phyloP scores from a whole-genome alignment of 192 early-diverging fungal genomes.

The Phlyctochytrium bullatum region DNA sequence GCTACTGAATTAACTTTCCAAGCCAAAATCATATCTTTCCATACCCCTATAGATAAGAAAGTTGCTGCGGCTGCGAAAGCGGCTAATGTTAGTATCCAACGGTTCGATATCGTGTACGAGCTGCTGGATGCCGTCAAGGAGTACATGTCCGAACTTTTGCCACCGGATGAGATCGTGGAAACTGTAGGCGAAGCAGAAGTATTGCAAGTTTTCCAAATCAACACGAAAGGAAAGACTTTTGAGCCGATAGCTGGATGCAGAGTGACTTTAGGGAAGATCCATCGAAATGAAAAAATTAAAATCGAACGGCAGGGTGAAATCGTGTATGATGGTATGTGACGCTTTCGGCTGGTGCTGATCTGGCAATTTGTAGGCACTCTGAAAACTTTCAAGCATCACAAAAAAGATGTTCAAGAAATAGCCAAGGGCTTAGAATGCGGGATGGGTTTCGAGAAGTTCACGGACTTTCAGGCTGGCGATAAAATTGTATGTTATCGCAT shows the following conservation, averaged over 20 bases:
- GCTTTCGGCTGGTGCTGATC: slow-evolving; percentile 7
- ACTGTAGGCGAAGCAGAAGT: slow-evolving; percentile 88
- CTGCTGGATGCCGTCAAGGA: slow-evolving; percentile 89
- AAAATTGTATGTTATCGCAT: slow-evolving; percentile 11
- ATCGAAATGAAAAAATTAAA: slow-evolving; percentile 46
- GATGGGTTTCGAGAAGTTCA: slow-evolving; percentile 82
- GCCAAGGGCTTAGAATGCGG: slow-evolving; percentile 96
- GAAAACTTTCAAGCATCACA: slow-evolving; percentile 80
- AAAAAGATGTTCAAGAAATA: slow-evolving; percentile 85
- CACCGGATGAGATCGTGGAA: slow-evolving; percentile 72
- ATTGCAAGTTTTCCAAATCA: slow-evolving; percentile 80
- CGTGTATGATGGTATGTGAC: not conserved
- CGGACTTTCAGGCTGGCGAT: slow-evolving; percentile 79
- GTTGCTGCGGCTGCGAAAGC: slow-evolving; percentile 58
- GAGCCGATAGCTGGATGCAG: slow-evolving; percentile 84
- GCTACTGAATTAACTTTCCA: no score
- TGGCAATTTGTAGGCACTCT: slow-evolving; percentile 42
- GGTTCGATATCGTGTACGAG: slow-evolving; percentile 86
- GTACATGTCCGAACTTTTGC: slow-evolving; percentile 68
- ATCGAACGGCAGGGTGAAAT: slow-evolving; percentile 55
- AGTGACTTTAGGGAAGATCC: slow-evolving; percentile 71
- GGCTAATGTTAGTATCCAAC: slow-evolving; percentile 62
- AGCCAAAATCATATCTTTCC: slow-evolving; percentile 82
- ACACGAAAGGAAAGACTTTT: slow-evolving; percentile 66
- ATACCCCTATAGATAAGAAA: slow-evolving; percentile 80